Evolutionary conservation across 768 basidiomycete genomes (phyloP).

Genomic region (Tylopilus plumbeoviolaceoides): DNA sequence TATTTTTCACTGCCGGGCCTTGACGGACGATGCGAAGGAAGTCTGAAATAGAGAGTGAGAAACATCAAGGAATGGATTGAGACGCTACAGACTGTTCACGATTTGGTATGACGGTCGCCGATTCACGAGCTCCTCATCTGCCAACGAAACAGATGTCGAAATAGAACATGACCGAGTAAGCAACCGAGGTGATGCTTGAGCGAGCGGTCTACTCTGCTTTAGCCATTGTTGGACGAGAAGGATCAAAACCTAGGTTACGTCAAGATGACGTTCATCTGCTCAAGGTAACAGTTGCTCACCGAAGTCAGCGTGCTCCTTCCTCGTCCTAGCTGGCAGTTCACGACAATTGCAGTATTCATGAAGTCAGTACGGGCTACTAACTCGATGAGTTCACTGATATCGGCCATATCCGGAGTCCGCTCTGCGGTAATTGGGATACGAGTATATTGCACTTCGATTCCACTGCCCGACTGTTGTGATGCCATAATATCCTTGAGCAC

Average conservation of each 20-base stretch:
- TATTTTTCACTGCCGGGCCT: slow-evolving; percentile 80
- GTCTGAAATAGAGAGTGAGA: slow-evolving; percentile 35
- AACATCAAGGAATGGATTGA: background rate
- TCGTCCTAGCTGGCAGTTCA: slow-evolving; percentile 94
- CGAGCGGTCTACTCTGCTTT: slow-evolving; percentile 31
- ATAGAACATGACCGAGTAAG: slow-evolving; percentile 41
- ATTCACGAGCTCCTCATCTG: slow-evolving; percentile 28
- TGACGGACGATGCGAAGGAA: slow-evolving; percentile 82
- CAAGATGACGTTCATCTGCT: background rate
- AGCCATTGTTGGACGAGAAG: slow-evolving; percentile 86
- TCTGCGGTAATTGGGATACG: slow-evolving; percentile 95
- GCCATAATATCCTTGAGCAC: slow-evolving; percentile 90
- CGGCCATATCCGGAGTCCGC: slow-evolving; percentile 68
- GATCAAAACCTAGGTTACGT: slow-evolving; percentile 58
- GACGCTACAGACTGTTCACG: slow-evolving; percentile 72
- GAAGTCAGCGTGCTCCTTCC: slow-evolving; percentile 92
- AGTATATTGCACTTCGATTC: slow-evolving; percentile 68
- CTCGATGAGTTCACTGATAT: slow-evolving; percentile 73
- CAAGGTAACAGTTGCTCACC: slow-evolving; percentile 36
- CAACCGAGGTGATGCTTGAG: slow-evolving; percentile 31
- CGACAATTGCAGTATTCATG: slow-evolving; percentile 73
- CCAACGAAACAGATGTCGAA: slow-evolving; percentile 32
- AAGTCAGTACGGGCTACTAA: slow-evolving; percentile 68
- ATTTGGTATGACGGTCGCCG: slow-evolving; percentile 72
- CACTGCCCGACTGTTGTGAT: slow-evolving; percentile 38